Conservation (phyloP, 1,284 basidiomycete genomes). For the Pseudozyma sp. region DNA sequence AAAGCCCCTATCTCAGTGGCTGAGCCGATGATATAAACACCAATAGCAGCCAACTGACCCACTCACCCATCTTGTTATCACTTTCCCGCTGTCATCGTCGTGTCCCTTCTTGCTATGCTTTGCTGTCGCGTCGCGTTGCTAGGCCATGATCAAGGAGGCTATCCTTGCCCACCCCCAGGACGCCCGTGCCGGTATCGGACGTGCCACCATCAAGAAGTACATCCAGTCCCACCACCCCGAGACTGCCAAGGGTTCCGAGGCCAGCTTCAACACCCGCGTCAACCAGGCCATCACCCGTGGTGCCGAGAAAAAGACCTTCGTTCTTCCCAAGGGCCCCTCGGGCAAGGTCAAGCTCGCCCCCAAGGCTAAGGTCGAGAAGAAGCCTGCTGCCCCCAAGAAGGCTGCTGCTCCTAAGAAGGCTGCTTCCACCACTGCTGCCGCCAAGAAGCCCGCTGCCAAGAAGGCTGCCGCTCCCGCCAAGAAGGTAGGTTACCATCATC, state of each 20-base stretch:
- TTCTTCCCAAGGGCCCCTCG: slow-evolving; percentile 82
- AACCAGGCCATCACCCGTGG: slow-evolving; percentile 83
- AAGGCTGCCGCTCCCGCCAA: slow-evolving; percentile 51
- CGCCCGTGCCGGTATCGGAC: slow-evolving; percentile 85
- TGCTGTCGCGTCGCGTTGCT: slow-evolving; percentile 37
- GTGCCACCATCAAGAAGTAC: slow-evolving; percentile 91
- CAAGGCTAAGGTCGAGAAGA: slow-evolving; percentile 73
- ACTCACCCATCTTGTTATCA: neutral
- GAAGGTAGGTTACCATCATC: slow-evolving; percentile 47
- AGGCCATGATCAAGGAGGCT: slow-evolving; percentile 75
- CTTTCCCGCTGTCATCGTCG: slow-evolving; percentile 10
- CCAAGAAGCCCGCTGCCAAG: slow-evolving; percentile 55
- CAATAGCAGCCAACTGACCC: slow-evolving; percentile 19
- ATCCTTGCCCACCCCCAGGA: slow-evolving; percentile 81
- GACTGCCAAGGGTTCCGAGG: slow-evolving; percentile 62
- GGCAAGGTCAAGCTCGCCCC: slow-evolving; percentile 83
- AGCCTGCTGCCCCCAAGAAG: slow-evolving; percentile 70
- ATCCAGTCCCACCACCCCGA: slow-evolving; percentile 65
- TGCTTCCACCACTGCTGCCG: slow-evolving; percentile 64
- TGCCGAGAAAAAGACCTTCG: slow-evolving; percentile 81
- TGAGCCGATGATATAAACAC: slow-evolving; percentile 4
- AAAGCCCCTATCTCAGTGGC: slow-evolving; percentile 8
- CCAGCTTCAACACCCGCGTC: slow-evolving; percentile 83
- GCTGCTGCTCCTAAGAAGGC: slow-evolving; percentile 71
- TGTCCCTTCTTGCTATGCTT: neutral